phyloP scores from a whole-genome alignment of 2,329 filamentous ascomycete genomes.

The Didymellaceae sp. region DNA sequence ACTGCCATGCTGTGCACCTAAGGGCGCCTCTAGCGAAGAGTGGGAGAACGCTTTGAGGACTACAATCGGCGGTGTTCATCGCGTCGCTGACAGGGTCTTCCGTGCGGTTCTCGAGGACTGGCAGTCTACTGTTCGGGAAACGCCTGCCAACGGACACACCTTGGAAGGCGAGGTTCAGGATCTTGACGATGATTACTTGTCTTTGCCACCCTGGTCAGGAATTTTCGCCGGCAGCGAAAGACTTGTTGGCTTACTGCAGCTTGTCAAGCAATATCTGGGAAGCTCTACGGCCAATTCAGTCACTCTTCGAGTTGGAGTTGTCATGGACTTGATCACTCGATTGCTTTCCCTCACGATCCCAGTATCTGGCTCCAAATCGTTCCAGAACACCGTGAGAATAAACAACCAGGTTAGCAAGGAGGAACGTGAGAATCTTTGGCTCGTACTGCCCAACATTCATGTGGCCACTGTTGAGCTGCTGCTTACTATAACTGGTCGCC shows the following conservation, averaged over 20 bases:
- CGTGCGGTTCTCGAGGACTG: constrained; percentile 82
- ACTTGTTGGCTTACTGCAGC: constrained; percentile 68
- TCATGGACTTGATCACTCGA: constrained; percentile 73
- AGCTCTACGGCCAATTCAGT: constrained; percentile 71
- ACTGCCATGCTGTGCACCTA: constrained; percentile 81
- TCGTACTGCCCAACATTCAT: constrained; percentile 76
- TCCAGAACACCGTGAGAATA: constrained; percentile 56
- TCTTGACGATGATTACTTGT: constrained; percentile 51
- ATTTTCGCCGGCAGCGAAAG: constrained; percentile 76
- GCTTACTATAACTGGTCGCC: constrained; percentile 61
- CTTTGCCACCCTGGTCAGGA: constrained; percentile 74
- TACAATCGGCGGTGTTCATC: constrained; percentile 70
- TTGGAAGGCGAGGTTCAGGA: constrained; percentile 48
- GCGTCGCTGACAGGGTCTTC: constrained; percentile 77
- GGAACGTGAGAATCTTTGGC: constrained; percentile 81
- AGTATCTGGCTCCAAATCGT: constrained; percentile 51
- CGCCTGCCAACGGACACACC: constrained; percentile 37
- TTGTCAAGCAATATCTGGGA: constrained; percentile 69
- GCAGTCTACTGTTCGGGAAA: constrained; percentile 66
- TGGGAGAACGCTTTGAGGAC: constrained; percentile 73
- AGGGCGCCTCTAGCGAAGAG: constrained; percentile 76
- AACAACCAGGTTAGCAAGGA: constrained; percentile 78
- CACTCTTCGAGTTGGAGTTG: constrained; percentile 68
- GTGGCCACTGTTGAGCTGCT: constrained; percentile 71
- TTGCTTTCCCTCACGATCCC: constrained; percentile 70